These are phyloP conservation scores for Ampelomyces quisqualis DNA, from an alignment of 2,329 filamentous ascomycete species.

Conservation along the genomic window DNA sequence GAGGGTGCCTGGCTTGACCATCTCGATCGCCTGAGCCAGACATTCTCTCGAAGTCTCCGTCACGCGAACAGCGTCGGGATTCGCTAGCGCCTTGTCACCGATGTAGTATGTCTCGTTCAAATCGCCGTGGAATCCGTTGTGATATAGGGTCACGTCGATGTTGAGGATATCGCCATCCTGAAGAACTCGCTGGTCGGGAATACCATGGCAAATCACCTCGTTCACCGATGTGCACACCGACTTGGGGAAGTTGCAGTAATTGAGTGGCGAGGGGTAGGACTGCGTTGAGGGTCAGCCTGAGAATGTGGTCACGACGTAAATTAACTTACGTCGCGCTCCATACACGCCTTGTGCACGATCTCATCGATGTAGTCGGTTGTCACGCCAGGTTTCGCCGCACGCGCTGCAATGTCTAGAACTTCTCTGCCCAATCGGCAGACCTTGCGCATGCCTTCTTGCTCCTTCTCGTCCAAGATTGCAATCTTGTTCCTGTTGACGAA, in stretches of 20 bases:
- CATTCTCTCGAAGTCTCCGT: conserved; percentile 89
- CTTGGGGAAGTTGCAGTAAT: conserved; percentile 96
- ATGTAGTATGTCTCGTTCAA: conserved; percentile 99
- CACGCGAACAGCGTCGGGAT: conserved; percentile 84
- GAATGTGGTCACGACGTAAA: too few species aligned
- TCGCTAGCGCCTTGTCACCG: conserved; percentile 78
- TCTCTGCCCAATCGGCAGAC: conserved; percentile 85
- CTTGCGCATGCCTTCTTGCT: conserved; percentile 87
- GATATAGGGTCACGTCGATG: conserved; percentile 92
- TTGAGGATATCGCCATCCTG: conserved; percentile 95
- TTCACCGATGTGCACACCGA: conserved; percentile 96
- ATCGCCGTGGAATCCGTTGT: conserved; percentile 93
- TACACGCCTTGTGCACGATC: conserved; percentile 89
- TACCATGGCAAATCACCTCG: conserved; percentile 98
- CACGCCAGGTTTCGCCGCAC: conserved; percentile 81
- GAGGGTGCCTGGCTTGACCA: conserved; percentile 88
- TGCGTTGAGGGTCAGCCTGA: conserved; percentile 45
- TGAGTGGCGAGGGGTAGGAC: conserved; percentile 92
- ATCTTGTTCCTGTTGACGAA: conserved; percentile 76
- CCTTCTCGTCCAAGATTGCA: conserved; percentile 74
- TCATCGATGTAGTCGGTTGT: conserved; percentile 96
- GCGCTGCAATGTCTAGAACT: conserved; percentile 87
- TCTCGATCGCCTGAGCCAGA: conserved; percentile 83
- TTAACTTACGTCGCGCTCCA: conserved; percentile 79
- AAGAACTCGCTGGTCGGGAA: conserved; percentile 84